Evolutionary conservation across 192 early-diverging fungal species (phyloP).

Genomic region (Lobulomyces angularis): DNA sequence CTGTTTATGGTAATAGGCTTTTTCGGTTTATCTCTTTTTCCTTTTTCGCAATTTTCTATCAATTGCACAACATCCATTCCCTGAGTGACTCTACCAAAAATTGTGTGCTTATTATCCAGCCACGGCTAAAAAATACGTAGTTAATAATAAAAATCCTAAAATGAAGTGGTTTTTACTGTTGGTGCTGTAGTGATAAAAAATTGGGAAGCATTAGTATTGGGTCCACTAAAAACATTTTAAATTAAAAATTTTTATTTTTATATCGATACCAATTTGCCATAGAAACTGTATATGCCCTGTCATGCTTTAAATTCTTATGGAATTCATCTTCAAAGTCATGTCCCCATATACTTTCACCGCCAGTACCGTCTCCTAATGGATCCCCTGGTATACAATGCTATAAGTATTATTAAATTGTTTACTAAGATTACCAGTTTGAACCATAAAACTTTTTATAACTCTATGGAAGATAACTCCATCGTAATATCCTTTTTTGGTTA

Average conservation of each 20-base stretch:
- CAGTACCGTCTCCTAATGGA: slow-evolving; percentile 78
- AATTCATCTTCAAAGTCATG: slow-evolving; percentile 85
- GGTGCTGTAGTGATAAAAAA: slow-evolving; percentile 92
- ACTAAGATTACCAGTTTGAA: slow-evolving; percentile 87
- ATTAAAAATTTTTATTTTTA: slow-evolving; percentile 1
- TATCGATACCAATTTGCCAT: slow-evolving; percentile 83
- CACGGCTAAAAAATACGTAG: slow-evolving; percentile 52
- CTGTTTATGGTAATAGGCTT: too few relatives aligned
- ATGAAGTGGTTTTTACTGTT: slow-evolving; percentile 45
- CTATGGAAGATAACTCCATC: slow-evolving; percentile 90
- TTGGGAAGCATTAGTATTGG: slow-evolving; percentile 82
- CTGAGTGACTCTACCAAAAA: slow-evolving; percentile 80
- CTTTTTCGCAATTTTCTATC: slow-evolving; percentile 69
- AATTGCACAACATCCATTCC: slow-evolving; percentile 86
- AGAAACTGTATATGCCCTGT: slow-evolving; percentile 78
- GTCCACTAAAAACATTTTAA: slow-evolving; percentile 12
- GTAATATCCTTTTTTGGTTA: slow-evolving; percentile 76
- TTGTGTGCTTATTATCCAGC: slow-evolving; percentile 93
- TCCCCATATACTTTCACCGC: slow-evolving; percentile 86
- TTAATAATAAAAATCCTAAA: background rate
- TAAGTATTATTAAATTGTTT: slow-evolving; percentile 6
- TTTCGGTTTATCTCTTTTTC: slow-evolving; percentile 86
- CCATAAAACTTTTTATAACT: slow-evolving; percentile 94
- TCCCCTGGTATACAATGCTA: slow-evolving; percentile 20
- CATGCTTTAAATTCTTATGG: slow-evolving; percentile 61